phyloP scores from a whole-genome alignment of 2,329 filamentous ascomycete genomes.

The Aciculosporium take region DNA sequence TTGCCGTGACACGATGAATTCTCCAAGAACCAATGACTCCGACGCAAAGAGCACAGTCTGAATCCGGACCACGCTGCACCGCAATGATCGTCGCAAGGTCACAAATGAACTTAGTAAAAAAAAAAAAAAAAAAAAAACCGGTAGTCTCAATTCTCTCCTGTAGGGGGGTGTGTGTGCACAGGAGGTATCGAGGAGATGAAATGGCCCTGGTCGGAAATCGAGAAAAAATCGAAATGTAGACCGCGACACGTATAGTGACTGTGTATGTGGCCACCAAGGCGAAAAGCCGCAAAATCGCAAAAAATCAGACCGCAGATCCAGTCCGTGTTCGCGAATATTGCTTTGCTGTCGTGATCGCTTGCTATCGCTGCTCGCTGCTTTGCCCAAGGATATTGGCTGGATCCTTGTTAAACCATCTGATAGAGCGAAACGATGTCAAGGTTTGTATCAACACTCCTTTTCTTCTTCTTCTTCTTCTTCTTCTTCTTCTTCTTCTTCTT shows the following conservation, averaged over 20 bases:
- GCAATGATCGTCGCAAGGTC: too few species aligned
- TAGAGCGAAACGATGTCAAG: not conserved
- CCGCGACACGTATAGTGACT: not conserved
- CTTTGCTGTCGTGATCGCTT: not conserved
- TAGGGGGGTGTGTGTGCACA: not conserved
- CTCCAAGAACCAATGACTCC: too few species aligned
- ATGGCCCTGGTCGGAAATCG: not conserved
- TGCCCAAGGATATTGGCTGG: not conserved
- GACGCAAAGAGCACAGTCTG: too few species aligned
- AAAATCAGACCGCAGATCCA: not conserved
- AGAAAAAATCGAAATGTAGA: not conserved
- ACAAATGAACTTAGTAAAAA: not conserved
- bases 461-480: too few species aligned
- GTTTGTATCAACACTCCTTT: not conserved
- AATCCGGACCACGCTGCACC: too few species aligned
- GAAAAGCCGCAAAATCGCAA: not conserved
- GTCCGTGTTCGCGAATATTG: not conserved
- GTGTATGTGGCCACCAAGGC: not conserved
- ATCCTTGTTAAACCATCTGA: not conserved
- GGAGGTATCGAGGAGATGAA: not conserved
- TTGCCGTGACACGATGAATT: too few species aligned
- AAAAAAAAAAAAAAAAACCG: not conserved
- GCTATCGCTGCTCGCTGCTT: not conserved
- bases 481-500: too few species aligned
- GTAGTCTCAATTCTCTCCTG: slow-evolving; percentile 2